Evolutionary conservation across 192 early-diverging fungal species (phyloP).

Genomic region (Phycomyces blakesleeanus): DNA sequence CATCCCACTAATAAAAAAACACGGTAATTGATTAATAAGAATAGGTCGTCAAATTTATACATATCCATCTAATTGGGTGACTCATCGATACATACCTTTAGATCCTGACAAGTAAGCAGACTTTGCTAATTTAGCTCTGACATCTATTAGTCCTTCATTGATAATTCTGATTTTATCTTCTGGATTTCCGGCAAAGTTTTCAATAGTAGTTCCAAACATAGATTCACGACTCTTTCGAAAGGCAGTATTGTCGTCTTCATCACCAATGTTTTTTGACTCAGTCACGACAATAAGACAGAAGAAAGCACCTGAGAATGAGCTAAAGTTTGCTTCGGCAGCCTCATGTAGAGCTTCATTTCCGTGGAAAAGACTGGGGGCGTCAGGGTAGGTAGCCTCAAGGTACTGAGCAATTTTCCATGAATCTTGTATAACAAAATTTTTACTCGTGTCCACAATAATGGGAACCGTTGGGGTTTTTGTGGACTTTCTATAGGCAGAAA

Average conservation of each 20-base stretch:
- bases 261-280: slow-evolving; percentile 25
- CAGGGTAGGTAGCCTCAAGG: slow-evolving; percentile 54
- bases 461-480: slow-evolving; percentile 38
- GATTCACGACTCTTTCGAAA: slow-evolving; percentile 40
- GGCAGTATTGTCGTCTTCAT: slow-evolving; percentile 21
- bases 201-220: slow-evolving; percentile 26
- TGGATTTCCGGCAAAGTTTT: slow-evolving; percentile 31
- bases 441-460: slow-evolving; percentile 25
- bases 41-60: too few relatives aligned
- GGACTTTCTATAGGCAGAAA: slow-evolving; percentile 4
- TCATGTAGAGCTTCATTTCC: slow-evolving; percentile 30
- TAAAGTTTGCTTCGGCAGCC: slow-evolving; percentile 39
- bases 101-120: slow-evolving; percentile 36
- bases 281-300: slow-evolving; percentile 26
- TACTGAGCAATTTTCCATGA: slow-evolving; percentile 56
- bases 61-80: too few relatives aligned
- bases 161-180: slow-evolving; percentile 20
- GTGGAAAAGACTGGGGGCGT: slow-evolving; percentile 42
- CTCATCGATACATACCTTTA: slow-evolving; percentile 27
- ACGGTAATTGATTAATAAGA: too few relatives aligned
- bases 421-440: slow-evolving; percentile 36
- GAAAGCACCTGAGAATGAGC: slow-evolving; percentile 19
- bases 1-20: too few relatives aligned
- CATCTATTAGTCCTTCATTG: slow-evolving; percentile 22
- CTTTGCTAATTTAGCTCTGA: slow-evolving; percentile 21